Evolutionary conservation across 2,329 filamentous ascomycete genomes (phyloP), one percentile per base, ranked within the genome.

Genomic region (Elsinoe necatrix): DNA sequence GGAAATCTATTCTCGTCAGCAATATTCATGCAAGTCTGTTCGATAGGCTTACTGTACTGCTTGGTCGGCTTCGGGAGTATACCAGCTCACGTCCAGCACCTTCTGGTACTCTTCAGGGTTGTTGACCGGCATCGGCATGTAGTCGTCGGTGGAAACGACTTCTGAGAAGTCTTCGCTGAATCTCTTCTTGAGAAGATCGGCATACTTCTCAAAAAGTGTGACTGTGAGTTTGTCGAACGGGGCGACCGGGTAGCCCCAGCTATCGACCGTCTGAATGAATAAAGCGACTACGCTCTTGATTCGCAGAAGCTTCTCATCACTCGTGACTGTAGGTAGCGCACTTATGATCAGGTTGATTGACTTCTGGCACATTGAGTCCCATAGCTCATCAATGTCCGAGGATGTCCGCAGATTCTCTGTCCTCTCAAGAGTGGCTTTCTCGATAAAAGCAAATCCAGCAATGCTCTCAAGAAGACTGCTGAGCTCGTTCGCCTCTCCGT

Each of bases 101-200:
- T 96, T 95, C 65, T 95, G 89, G 67, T 95, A 97, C 66, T 97
- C 91, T 64, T 95, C 91, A 14, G 80, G 73, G 18, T 86, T 90
- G 65, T 90, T 89, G 69, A 97, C 95, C 1, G 89, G 88, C 93
- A 98, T 97, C 1, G 93, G 95, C 92, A 98, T 98, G 72, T 98
- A 98, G 71, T 98, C 93, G 69, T 98, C 93, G 0, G 89, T 96
- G n/a, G 88, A 78, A 21, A 86, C 82, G 63, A 86, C 85, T 74
- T 97, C 92, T 68, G 95, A 86, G 68, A 98, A 98, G 70, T 97
- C 92, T 63, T 95, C 88, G 68, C 89, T 95, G 67, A 97, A 98
- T 45, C 90, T 82, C 59, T 82, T 83, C 72, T 95, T 96, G 57
- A 98, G 79, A 8, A 97, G 77, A 62, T 95, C 87, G 0, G 91